Base-by-base conservation (phyloP, 163 green algal species). In the Scenedesmus sp. region DNA sequence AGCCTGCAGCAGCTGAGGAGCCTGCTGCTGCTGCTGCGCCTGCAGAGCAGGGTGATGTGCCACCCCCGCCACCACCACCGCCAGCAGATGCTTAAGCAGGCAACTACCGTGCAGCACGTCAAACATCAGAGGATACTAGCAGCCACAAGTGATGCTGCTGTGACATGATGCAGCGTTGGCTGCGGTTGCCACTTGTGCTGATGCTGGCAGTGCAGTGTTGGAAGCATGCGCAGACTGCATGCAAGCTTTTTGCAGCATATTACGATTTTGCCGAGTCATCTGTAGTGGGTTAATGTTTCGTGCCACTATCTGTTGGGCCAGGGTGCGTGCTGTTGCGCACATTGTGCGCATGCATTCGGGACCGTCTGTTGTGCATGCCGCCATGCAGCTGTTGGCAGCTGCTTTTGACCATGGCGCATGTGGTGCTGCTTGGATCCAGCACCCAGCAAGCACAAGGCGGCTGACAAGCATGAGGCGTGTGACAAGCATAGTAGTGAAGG, bases 381-480 rank as follows among this genome's bases (percentile, higher is more conserved):
- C 70, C 70, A 79, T 79, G 70, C 70, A 79, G 70, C 70, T 79
- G 70, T 52, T 79, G 70, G 23, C 70, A 79, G 70, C 70, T 79
- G 70, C 70, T 52, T 2, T 79, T 79, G 70, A 79, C 70, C 18
- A 8, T 79, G 70, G 70, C 70, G 70, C 23, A 52, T 52, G 20
- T 2, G 5, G 70, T 79, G 70, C 70, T 79, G 70, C 70, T 52
- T 79, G 0, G 23, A 52, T 79, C 5, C 66, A 52, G 70, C 70
- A 79, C 70, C 52, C 70, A 52, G 70, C 70, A 79, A 26, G 23
- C 70, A 79, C 70, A 79, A 79, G 70, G 70, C 70, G 70, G 4
- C 23, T 79, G 70, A 79, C 70, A 34, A 26, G 23, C 70, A 79
- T 23, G 52, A 79, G 70, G 70, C 70, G 70, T 2, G 5, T 79